A percentile compares a stretch with the other conserved stretches of the same genome.
Conservation (phyloP, 2,329 filamentous ascomycete genomes). For the Pestalotiopsis sp. region DNA sequence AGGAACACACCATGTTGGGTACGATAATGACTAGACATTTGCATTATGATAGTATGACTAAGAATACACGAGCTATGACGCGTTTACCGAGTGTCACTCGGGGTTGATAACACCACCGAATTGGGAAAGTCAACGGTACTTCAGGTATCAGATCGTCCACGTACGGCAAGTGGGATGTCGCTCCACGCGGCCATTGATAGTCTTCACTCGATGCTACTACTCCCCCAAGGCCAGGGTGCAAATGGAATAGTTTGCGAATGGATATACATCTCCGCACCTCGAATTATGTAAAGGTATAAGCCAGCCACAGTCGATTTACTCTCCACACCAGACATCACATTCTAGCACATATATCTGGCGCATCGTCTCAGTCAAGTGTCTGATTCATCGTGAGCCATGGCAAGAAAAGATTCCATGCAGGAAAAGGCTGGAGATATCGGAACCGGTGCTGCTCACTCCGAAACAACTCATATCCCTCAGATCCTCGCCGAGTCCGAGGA, state of each 20-base stretch:
- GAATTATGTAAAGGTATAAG: too few relatives aligned
- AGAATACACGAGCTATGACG: not conserved
- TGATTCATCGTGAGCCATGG: not conserved
- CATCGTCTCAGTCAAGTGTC: not conserved
- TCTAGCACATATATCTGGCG: not conserved
- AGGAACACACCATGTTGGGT: too few relatives aligned
- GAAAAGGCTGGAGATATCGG: too few relatives aligned
- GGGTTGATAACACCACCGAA: not conserved
- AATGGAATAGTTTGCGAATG: not conserved
- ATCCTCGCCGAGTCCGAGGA: not conserved
- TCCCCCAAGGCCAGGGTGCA: not conserved
- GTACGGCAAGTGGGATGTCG: not conserved
- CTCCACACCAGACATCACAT: too few relatives aligned
- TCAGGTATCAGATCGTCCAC: not conserved
- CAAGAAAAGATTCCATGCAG: not conserved
- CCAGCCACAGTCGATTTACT: too few relatives aligned
- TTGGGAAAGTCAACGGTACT: not conserved
- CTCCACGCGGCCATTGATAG: not conserved
- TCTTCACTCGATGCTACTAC: not conserved
- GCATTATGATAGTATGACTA: not conserved
- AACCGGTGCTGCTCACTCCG: not conserved
- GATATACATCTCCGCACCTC: not conserved
- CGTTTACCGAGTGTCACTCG: not conserved
- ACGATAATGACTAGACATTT: too few relatives aligned
- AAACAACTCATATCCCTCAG: not conserved